These are phyloP conservation scores for Trichoderma brevicompactum DNA, from an alignment of 2,329 filamentous ascomycete genomes.

Conservation along the genomic window DNA sequence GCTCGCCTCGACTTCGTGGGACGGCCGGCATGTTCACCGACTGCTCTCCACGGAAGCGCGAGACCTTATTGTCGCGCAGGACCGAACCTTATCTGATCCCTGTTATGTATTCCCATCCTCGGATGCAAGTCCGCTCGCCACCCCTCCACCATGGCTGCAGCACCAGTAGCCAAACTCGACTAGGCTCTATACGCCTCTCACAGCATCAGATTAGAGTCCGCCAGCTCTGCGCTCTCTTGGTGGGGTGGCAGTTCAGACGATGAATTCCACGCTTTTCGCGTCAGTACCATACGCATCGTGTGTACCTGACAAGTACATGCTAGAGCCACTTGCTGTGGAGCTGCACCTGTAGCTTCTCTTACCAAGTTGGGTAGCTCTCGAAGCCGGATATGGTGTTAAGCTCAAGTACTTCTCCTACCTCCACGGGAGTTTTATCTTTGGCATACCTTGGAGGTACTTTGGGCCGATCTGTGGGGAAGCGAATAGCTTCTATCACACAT, in stretches of 20 bases:
- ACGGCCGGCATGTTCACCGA: conserved; percentile 1
- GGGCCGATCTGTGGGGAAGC: not conserved
- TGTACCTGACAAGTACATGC: not conserved
- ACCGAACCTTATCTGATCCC: conserved; percentile 24
- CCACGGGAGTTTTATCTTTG: not conserved
- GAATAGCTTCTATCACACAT: not conserved
- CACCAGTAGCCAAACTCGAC: conserved; percentile 21
- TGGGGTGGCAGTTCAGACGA: not conserved
- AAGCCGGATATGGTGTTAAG: not conserved
- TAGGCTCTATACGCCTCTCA: conserved; percentile 26
- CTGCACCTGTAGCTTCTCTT: not conserved
- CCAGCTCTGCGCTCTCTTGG: not conserved
- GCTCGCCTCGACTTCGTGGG: conserved; percentile 4
- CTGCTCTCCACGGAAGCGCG: conserved; percentile 3
- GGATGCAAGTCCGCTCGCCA: conserved; percentile 19
- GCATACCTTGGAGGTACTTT: not conserved
- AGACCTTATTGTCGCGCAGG: conserved; percentile 3
- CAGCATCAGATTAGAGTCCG: conserved; percentile 24
- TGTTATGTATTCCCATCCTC: not conserved
- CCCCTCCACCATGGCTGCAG: conserved; percentile 15
- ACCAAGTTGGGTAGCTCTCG: not conserved
- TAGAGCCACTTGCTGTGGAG: not conserved
- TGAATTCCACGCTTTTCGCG: not conserved
- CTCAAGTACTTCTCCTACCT: not conserved
- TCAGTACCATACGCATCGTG: not conserved